Evolutionary conservation across 257 asterid species (phyloP).

Genomic region (Anisodus acutangulus): DNA sequence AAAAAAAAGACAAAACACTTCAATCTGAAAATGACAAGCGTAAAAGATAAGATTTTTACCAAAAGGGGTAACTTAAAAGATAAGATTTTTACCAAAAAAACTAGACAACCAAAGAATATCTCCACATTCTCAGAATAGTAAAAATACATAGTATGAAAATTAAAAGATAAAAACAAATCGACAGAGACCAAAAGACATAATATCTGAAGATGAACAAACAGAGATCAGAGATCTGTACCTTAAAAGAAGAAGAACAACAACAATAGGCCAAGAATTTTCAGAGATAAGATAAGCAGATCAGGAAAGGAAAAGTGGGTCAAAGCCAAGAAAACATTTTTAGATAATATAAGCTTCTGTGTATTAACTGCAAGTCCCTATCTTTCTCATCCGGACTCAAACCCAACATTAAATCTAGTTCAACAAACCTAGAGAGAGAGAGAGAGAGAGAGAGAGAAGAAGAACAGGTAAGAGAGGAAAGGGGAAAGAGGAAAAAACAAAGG

Average conservation of each 20-base stretch:
- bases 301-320: slow-evolving; percentile 39
- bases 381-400: slow-evolving; percentile 30
- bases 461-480: slow-evolving; percentile 16
- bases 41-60: slow-evolving; percentile 21
- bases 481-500: background rate
- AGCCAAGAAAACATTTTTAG: slow-evolving; percentile 11
- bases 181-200: slow-evolving; percentile 22
- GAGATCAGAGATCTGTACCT: slow-evolving; percentile 47
- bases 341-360: background rate
- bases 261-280: slow-evolving; percentile 28
- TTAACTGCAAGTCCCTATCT: background rate
- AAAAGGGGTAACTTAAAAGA: background rate
- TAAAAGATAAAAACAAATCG: background rate
- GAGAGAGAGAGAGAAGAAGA: background rate
- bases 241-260: slow-evolving; percentile 22
- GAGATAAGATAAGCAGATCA: slow-evolving; percentile 45
- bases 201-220: slow-evolving; percentile 36
- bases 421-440: slow-evolving; percentile 21
- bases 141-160: background rate
- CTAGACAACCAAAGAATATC: background rate
- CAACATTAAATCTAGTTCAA: slow-evolving; percentile 49
- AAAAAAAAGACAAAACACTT: background rate
- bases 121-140: background rate
- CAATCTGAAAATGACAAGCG: slow-evolving; percentile 18
- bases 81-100: background rate